These are phyloP conservation scores for Globisporangium megalacanthum DNA, from an alignment of 352 stramenopile genomes.

Conservation along the genomic window DNA sequence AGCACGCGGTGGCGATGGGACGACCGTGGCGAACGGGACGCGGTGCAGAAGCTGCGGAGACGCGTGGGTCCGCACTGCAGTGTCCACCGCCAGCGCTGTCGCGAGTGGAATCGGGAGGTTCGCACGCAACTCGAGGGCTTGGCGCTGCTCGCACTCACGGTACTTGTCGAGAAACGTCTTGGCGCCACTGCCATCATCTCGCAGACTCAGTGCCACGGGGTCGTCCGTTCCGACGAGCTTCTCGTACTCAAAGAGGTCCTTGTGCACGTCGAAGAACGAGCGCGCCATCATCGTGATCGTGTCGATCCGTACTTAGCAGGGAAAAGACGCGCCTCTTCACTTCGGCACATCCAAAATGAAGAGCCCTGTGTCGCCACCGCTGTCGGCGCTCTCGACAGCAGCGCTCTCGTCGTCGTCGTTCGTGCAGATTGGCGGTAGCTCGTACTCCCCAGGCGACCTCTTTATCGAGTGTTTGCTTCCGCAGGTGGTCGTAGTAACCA, in stretches of 20 bases:
- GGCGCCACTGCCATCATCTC: conserved; percentile 11
- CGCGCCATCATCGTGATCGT: not conserved
- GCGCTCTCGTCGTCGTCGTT: conserved; percentile 26
- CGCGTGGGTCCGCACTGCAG: not conserved
- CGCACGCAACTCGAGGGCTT: conserved; percentile 11
- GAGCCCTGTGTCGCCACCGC: conserved; percentile 6
- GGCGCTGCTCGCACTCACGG: conserved; percentile 29
- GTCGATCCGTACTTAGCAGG: not conserved
- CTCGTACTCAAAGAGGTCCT: conserved; percentile 66
- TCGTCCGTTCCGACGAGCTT: conserved; percentile 27
- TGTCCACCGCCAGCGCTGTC: conserved; percentile 5
- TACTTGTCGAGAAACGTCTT: conserved; percentile 51
- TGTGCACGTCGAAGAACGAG: conserved; percentile 55
- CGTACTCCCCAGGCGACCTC: conserved; percentile 50
- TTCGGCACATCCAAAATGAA: conserved; percentile 10
- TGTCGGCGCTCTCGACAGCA: conserved; percentile 12
- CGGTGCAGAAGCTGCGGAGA: not conserved
- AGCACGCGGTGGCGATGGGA: not conserved
- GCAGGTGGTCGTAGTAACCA: conserved; percentile 14
- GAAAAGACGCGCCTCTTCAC: not conserved
- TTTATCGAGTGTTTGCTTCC: conserved; percentile 57
- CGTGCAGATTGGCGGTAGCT: conserved; percentile 46
- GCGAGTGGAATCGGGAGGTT: conserved; percentile 7
- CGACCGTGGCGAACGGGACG: not conserved
- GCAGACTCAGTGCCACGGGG: conserved; percentile 6